Evolutionary conservation across 495 filamentous ascomycete species (phyloP).

Genomic region (Daldinia decipiens): DNA sequence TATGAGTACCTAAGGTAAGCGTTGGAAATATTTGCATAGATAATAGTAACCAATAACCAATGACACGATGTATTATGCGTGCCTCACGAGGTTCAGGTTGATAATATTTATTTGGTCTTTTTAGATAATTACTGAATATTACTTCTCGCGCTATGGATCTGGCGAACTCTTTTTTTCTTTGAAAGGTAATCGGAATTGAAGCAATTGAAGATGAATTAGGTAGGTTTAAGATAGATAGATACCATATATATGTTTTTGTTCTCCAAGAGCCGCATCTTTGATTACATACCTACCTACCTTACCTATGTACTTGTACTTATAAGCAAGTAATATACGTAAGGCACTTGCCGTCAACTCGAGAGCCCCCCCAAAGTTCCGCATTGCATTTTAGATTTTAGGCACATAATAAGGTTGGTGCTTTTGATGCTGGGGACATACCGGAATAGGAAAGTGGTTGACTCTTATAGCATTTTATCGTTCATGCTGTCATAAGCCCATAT

Average conservation of each 20-base stretch:
- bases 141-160: background rate
- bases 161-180: background rate
- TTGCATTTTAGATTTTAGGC: background rate
- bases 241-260: background rate
- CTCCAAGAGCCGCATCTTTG: slow-evolving; percentile 5
- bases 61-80: too few relatives aligned
- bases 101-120: too few relatives aligned
- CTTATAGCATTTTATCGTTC: background rate
- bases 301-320: background rate
- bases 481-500: background rate
- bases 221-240: background rate
- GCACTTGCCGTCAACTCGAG: background rate
- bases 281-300: too few relatives aligned
- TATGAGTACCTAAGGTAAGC: background rate
- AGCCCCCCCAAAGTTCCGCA: background rate
- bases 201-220: background rate
- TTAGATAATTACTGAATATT: background rate
- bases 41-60: too few relatives aligned
- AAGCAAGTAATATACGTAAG: background rate
- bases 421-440: background rate
- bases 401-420: background rate
- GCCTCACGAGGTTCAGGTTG: too few relatives aligned
- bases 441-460: background rate
- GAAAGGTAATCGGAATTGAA: background rate
- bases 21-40: too few relatives aligned